Conservation (phyloP, 768 basidiomycete species). For the Termitomyces sp. region DNA sequence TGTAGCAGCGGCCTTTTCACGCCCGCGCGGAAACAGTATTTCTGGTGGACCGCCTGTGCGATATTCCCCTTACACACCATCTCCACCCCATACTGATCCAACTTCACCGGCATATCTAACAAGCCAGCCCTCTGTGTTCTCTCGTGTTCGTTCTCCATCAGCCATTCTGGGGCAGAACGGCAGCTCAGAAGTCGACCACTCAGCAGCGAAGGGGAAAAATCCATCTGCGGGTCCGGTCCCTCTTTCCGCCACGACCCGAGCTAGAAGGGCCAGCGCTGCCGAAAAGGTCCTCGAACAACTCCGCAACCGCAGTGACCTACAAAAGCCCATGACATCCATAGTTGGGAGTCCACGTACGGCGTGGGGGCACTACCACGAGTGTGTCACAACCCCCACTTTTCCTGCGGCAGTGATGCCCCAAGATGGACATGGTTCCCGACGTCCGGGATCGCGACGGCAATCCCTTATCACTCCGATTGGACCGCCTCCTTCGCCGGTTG, state of each 20-base stretch:
- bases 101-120: constrained; percentile 13
- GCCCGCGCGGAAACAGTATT: constrained; percentile 36
- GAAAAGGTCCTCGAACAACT: constrained; percentile 67
- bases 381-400: constrained; percentile 8
- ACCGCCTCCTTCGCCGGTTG: constrained; percentile 49
- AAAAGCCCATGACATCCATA: constrained; percentile 28
- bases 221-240: constrained; percentile 7
- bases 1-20: constrained; percentile 19
- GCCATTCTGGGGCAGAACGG: constrained; percentile 17
- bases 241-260: constrained; percentile 31
- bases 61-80: constrained; percentile 21
- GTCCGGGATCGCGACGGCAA: constrained; percentile 32
- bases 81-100: constrained; percentile 15
- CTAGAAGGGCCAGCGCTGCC: constrained; percentile 57
- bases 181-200: constrained; percentile 17
- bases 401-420: constrained; percentile 11
- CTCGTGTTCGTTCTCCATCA: constrained; percentile 24
- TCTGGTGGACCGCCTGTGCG: constrained; percentile 23
- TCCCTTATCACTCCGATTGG: constrained; percentile 38
- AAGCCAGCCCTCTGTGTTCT: constrained; percentile 6
- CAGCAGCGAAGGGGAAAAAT: constrained; percentile 7
- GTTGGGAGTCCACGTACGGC: constrained; percentile 36
- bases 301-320: constrained; percentile 45
- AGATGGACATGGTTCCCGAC: constrained; percentile 12
- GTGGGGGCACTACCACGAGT: constrained; percentile 39